Conservation (phyloP, 139 green algal genomes). For the Tetradesmus lagerheimii region DNA sequence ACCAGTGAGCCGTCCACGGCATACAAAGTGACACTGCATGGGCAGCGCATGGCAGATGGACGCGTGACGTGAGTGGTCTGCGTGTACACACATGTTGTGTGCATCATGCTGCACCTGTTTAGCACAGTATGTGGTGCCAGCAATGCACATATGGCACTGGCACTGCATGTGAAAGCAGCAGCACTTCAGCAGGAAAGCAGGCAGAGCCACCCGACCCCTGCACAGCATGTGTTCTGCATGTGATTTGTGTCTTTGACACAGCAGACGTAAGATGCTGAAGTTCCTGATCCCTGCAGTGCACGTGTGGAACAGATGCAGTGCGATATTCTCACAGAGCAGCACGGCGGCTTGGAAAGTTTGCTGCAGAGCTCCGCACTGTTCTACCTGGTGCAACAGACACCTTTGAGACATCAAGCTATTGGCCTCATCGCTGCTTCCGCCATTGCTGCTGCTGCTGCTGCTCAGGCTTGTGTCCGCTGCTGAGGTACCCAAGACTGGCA, state of each 20-base stretch:
- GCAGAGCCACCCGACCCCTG: too few species aligned
- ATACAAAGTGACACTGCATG: slow-evolving; percentile 1
- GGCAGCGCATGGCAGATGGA: background rate
- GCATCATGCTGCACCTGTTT: too few species aligned
- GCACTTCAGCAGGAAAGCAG: too few species aligned
- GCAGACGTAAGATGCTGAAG: background rate
- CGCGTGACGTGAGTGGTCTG: slow-evolving; percentile 7
- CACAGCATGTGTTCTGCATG: too few species aligned
- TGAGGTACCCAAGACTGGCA: slow-evolving; percentile 38
- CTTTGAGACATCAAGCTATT: background rate
- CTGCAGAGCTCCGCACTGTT: too few species aligned
- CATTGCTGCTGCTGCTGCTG: background rate
- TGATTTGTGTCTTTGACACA: background rate
- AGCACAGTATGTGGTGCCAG: too few species aligned
- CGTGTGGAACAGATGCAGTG: background rate
- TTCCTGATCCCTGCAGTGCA: too few species aligned
- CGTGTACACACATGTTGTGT: background rate
- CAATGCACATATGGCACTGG: too few species aligned
- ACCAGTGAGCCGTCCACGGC: slow-evolving; percentile 23
- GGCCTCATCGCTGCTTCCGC: background rate
- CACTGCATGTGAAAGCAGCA: too few species aligned
- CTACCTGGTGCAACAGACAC: too few species aligned
- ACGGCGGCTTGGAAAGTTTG: too few species aligned
- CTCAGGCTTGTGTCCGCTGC: slow-evolving; percentile 42
- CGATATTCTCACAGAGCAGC: too few species aligned